Evolutionary conservation across 305 asterid genomes (phyloP), one percentile per base, ranked within the genome.

Genomic region (Fraxinus angustifolia): DNA sequence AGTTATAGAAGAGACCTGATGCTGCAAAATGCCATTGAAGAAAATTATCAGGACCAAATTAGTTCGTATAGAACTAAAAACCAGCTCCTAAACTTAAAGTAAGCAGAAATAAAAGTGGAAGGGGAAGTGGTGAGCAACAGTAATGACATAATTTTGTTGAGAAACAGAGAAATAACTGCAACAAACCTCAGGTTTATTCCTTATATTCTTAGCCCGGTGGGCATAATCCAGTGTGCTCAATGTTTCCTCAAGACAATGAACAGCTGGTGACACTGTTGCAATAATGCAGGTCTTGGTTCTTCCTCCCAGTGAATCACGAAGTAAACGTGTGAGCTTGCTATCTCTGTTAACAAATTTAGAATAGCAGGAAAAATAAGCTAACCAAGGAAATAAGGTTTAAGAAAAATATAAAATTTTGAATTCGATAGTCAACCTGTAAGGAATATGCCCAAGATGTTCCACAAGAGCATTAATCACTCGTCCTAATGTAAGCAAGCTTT

Each of bases 261-360:
- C 96, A 67, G 97, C 97, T 23, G 97, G 97, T 86, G 98, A 93
- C 17, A 94, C 96, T 3, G 98, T 94, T 78, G 98, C 97, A 80
- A 94, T 94, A 30, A 94, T 93, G 78, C 97, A 94, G 14, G 98
- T 94, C 85, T 94, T 94, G 73, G 98, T 94, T 86, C 97, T 87
- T 84, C 97, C 97, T 38, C 97, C 98, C 88, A 94, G 81, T 58
- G 98, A 94, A 84, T 94, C 98, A 78, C 97, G 93, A 62, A 94
- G 97, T 68, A 94, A 79, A 83, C 97, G 95, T 35, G 97, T 94
- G 78, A 94, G 92, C 87, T 94, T 94, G 88, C 98, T 93, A 40
- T 94, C 98, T 91, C 97, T 93, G 89, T 83, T 76, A 62, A 67
- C 78, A 78, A 78, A 78, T 67, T 40, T 35, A 73, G 71, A 12